Conservation (phyloP, 2,329 filamentous ascomycete species). For the Botrytis sinoallii region DNA sequence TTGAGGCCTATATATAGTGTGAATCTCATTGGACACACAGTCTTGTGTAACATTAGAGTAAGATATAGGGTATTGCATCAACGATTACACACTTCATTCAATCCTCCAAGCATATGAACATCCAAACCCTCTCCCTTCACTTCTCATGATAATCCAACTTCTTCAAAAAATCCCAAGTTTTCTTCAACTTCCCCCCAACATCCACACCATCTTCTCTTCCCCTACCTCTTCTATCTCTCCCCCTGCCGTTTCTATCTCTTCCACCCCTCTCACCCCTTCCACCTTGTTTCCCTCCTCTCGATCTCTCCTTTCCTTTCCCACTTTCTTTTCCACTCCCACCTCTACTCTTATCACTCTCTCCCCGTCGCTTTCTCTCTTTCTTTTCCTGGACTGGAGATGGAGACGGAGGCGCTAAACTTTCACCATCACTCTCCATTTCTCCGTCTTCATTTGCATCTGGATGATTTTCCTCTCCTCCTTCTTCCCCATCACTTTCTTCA, state of each 20-base stretch:
- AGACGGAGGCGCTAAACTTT: neutral
- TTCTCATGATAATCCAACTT: conserved; percentile 16
- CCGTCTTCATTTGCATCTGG: neutral
- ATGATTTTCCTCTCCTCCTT: neutral
- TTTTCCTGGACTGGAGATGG: neutral
- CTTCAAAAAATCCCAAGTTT: conserved; percentile 14
- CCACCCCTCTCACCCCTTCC: neutral
- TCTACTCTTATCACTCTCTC: neutral
- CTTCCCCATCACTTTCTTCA: neutral
- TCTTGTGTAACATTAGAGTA: neutral
- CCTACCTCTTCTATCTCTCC: neutral
- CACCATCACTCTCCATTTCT: neutral
- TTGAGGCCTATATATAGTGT: neutral
- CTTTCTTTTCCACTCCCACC: neutral
- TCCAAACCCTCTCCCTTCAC: neutral
- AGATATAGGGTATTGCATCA: neutral
- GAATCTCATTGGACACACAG: neutral
- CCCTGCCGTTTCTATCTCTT: neutral
- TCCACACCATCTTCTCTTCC: neutral
- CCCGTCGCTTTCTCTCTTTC: neutral
- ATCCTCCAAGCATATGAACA: neutral
- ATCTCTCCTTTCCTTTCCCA: neutral
- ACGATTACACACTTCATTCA: neutral
- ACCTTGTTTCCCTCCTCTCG: neutral
- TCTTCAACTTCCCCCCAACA: neutral